Evolutionary conservation across 179 eudicot genomes (phyloP).

Genomic region (Corrigiola litoralis): DNA sequence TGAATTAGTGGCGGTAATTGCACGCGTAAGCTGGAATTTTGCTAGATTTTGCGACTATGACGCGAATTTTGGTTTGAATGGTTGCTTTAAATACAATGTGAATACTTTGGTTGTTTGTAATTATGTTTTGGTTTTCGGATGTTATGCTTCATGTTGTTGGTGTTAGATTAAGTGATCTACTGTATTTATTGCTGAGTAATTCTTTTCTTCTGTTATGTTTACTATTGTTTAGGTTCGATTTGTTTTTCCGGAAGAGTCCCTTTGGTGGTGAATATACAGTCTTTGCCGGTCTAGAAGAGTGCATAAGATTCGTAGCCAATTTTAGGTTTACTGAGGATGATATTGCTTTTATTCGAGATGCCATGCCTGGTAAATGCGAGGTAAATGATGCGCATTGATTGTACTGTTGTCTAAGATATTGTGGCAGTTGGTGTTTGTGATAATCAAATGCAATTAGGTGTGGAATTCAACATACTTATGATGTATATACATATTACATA

Average conservation of each 20-base stretch:
- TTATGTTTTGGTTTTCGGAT: too few species aligned
- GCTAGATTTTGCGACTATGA: too few species aligned
- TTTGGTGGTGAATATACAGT: conserved; percentile 92
- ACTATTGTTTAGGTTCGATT: conserved; percentile 73
- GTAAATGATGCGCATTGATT: conserved; percentile 29
- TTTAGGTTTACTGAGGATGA: conserved; percentile 75
- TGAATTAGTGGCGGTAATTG: too few species aligned
- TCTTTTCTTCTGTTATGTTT: not conserved
- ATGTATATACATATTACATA: not conserved
- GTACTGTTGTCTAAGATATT: not conserved
- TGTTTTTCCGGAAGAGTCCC: conserved; percentile 82
- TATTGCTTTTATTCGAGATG: conserved; percentile 49
- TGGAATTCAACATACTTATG: not conserved
- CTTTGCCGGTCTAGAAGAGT: conserved; percentile 96
- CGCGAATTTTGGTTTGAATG: too few species aligned
- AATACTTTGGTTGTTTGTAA: too few species aligned
- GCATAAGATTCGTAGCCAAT: conserved; percentile 82
- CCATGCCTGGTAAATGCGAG: conserved; percentile 83
- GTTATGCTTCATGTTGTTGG: too few species aligned
- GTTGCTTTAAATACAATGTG: too few species aligned
- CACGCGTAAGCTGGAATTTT: too few species aligned
- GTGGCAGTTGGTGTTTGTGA: not conserved
- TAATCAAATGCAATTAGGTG: not conserved
- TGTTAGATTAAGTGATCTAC: not conserved
- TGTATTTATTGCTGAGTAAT: not conserved